phyloP scores from a whole-genome alignment of 139 green algal genomes.

The Chlorella sp. region DNA sequence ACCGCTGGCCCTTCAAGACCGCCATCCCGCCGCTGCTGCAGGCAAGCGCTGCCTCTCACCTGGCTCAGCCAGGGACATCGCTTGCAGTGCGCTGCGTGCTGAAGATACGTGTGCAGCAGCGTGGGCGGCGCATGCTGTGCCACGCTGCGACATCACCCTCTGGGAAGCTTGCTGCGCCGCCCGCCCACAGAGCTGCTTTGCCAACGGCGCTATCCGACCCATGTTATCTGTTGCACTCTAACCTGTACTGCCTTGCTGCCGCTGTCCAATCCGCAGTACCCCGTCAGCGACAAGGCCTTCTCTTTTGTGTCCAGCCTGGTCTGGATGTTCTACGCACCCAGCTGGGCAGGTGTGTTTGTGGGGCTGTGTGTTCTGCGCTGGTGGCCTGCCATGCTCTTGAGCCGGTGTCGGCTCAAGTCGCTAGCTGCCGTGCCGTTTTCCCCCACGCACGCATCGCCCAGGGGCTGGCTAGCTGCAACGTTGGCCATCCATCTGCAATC shows the following conservation, averaged over 20 bases:
- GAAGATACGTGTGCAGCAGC: no score
- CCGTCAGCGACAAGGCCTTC: slow-evolving; percentile 63
- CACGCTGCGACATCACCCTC: no score
- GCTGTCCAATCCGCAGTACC: slow-evolving; percentile 58
- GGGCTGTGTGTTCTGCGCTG: not conserved
- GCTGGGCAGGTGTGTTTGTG: slow-evolving; percentile 20
- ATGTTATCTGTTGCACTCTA: no score
- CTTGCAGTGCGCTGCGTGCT: no score
- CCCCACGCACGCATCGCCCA: not conserved
- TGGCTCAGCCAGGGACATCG: no score
- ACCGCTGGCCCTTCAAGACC: slow-evolving; percentile 82
- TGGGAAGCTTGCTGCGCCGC: no score
- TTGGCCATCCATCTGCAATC: not conserved
- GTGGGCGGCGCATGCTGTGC: no score
- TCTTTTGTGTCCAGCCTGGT: slow-evolving; percentile 81
- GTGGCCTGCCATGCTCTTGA: not conserved
- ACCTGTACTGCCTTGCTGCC: no score
- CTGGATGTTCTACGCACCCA: slow-evolving; percentile 88
- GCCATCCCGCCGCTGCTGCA: slow-evolving; percentile 88
- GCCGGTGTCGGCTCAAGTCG: not conserved
- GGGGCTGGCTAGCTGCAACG: not conserved
- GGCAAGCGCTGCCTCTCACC: no score
- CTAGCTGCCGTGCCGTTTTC: no score
- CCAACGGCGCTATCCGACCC: no score
- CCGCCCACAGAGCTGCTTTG: no score